Conservation (phyloP, 805 yeast species). For the Candida adriatica region DNA sequence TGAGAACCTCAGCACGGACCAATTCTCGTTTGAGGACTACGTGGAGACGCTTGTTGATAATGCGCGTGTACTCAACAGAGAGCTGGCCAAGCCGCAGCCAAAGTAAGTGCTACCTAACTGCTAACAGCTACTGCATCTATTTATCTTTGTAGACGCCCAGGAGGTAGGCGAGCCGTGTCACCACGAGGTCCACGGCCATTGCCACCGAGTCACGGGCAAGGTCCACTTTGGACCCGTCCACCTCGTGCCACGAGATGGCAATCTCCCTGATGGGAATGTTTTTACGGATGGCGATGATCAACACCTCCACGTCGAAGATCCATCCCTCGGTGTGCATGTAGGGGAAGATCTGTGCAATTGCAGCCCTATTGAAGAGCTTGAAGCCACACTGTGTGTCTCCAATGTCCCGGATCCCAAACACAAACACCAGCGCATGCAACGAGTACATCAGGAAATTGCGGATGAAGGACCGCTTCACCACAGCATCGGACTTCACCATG, state of each 20-base stretch:
- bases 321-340: conserved; percentile 94
- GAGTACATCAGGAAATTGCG: conserved; percentile 92
- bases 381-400: conserved; percentile 98
- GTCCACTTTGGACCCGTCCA: conserved; percentile 90
- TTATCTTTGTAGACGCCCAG: conserved; percentile 66
- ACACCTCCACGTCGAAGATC: conserved; percentile 95
- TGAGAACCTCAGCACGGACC: conserved; percentile 35
- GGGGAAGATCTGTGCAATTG: conserved; percentile 67
- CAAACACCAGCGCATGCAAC: conserved; percentile 74
- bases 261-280: conserved; percentile 64
- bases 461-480: conserved; percentile 84
- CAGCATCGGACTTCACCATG: conserved; percentile 93
- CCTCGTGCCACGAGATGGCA: conserved; percentile 94
- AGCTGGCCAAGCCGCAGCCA: conserved; percentile 7
- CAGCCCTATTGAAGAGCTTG: conserved; percentile 74
- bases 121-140: background rate
- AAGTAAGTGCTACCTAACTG: too few species aligned
- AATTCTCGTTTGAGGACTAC: conserved; percentile 51
- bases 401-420: conserved; percentile 83
- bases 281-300: conserved; percentile 73
- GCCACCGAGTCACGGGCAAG: conserved; percentile 82
- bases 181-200: conserved; percentile 92
- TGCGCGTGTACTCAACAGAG: conserved; percentile 36
- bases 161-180: conserved; percentile 81
- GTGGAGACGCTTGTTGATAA: conserved; percentile 53